Evolutionary conservation across 371 early-diverging fungal genomes (phyloP).

Genomic region (Syncephalis plumigaleata): DNA sequence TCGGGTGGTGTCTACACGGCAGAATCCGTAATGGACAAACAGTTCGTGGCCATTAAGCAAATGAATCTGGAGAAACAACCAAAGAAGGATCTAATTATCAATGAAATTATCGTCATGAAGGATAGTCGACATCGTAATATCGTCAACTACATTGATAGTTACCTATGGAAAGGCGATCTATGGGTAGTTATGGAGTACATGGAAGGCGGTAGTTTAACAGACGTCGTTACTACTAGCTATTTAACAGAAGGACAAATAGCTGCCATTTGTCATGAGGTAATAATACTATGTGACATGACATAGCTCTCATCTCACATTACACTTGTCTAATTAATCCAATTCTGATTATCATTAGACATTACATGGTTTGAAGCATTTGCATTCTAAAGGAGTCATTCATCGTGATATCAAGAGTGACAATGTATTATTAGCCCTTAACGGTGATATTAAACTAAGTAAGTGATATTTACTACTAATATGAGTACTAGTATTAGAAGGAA

Average conservation of each 20-base stretch:
- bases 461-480: conserved; percentile 1
- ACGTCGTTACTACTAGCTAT: conserved; percentile 76
- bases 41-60: conserved; percentile 83
- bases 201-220: conserved; percentile 90
- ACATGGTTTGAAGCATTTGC: conserved; percentile 80
- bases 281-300: no score
- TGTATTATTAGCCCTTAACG: conserved; percentile 66
- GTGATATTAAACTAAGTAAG: conserved; percentile 82
- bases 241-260: conserved; percentile 95
- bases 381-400: conserved; percentile 88
- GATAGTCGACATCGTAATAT: conserved; percentile 82
- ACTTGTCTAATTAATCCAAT: neutral
- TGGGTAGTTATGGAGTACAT: conserved; percentile 97
- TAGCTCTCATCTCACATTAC: no score
- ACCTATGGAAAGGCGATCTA: conserved; percentile 69
- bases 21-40: conserved; percentile 38
- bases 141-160: conserved; percentile 92
- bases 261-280: conserved; percentile 68
- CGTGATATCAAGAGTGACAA: conserved; percentile 98
- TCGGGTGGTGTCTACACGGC: conserved; percentile 91
- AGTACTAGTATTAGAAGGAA: no score
- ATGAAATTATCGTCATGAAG: conserved; percentile 91
- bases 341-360: conserved; percentile 30
- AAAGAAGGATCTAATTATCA: conserved; percentile 90
- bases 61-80: conserved; percentile 93